Conservation (phyloP, 2,329 filamentous ascomycete genomes). For the Ilyonectria mors-panacis region DNA sequence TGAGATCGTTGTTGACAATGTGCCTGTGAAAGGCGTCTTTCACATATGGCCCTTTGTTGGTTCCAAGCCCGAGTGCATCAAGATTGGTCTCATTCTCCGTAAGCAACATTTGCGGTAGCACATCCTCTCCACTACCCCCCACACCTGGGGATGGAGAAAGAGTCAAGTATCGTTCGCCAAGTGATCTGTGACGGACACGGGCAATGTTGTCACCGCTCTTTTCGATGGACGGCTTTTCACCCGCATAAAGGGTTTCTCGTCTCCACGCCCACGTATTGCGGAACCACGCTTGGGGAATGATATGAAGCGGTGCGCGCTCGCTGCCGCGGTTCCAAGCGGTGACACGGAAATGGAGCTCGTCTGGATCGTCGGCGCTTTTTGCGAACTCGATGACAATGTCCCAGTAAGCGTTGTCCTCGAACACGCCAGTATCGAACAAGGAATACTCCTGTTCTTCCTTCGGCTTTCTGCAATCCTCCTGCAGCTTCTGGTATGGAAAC, state of each 20-base stretch:
- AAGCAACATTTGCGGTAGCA: constrained; percentile 88
- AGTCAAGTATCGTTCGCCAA: constrained; percentile 87
- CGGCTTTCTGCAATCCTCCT: constrained; percentile 84
- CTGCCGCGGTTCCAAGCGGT: constrained; percentile 97
- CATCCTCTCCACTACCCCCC: constrained; percentile 83
- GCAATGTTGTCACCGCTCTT: constrained; percentile 76
- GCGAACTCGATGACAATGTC: constrained; percentile 97
- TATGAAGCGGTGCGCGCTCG: constrained; percentile 91
- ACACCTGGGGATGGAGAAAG: constrained; percentile 92
- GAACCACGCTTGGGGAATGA: constrained; percentile 96
- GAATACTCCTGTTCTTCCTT: constrained; percentile 91
- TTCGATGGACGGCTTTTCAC: constrained; percentile 85
- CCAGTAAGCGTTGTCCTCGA: constrained; percentile 93
- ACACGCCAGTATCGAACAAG: constrained; percentile 88
- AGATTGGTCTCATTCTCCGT: constrained; percentile 97
- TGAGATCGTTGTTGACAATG: constrained; percentile 86
- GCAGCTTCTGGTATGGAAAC: constrained; percentile 92
- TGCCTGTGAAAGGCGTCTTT: constrained; percentile 95
- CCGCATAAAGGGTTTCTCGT: constrained; percentile 71
- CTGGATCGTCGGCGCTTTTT: constrained; percentile 90
- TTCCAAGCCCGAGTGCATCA: constrained; percentile 74
- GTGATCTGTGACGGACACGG: constrained; percentile 82
- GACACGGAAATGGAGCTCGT: constrained; percentile 93
- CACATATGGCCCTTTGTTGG: constrained; percentile 81
- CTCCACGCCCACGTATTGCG: constrained; percentile 98